These are phyloP conservation scores for Cryomyces minteri DNA, from an alignment of 495 filamentous ascomycete genomes.

Conservation along the genomic window DNA sequence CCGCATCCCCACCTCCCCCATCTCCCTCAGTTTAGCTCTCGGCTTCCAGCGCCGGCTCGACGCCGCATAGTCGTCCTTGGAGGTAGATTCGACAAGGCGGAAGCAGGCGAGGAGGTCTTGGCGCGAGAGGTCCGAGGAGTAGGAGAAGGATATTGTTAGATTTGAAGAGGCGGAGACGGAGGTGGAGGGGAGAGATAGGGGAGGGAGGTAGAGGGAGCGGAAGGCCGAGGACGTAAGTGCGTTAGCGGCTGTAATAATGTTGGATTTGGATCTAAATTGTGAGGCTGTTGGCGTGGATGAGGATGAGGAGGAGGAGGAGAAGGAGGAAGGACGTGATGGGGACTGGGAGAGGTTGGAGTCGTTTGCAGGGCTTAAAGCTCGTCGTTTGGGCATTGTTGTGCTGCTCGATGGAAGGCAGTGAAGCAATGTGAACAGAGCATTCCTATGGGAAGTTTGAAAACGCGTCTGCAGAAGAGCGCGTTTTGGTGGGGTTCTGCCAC, in stretches of 20 bases:
- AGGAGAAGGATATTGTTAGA: constrained; percentile 19
- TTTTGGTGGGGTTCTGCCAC: too few species aligned
- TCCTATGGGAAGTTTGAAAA: too few species aligned
- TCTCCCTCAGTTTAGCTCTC: constrained; percentile 49
- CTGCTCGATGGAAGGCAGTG: not conserved
- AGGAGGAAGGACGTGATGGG: not conserved
- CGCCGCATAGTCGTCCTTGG: constrained; percentile 40
- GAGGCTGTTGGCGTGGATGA: too few species aligned
- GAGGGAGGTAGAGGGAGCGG: not conserved
- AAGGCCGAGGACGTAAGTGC: not conserved
- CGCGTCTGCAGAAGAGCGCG: too few species aligned
- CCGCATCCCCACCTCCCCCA: constrained; percentile 44
- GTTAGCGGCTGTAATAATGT: constrained; percentile 1
- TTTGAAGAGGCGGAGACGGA: not conserved
- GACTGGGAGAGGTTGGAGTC: not conserved
- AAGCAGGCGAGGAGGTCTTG: constrained; percentile 48
- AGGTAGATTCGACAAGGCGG: constrained; percentile 50
- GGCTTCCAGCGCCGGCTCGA: constrained; percentile 55
- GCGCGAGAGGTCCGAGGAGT: not conserved
- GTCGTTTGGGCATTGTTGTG: not conserved
- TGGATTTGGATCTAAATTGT: not conserved
- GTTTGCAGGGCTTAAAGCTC: not conserved
- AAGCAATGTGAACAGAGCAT: too few species aligned
- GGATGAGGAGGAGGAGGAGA: not conserved
- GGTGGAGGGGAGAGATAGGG: not conserved